Evolutionary conservation across 208 protist species (phyloP).

Genomic region (Wallacemonas rigidus): DNA sequence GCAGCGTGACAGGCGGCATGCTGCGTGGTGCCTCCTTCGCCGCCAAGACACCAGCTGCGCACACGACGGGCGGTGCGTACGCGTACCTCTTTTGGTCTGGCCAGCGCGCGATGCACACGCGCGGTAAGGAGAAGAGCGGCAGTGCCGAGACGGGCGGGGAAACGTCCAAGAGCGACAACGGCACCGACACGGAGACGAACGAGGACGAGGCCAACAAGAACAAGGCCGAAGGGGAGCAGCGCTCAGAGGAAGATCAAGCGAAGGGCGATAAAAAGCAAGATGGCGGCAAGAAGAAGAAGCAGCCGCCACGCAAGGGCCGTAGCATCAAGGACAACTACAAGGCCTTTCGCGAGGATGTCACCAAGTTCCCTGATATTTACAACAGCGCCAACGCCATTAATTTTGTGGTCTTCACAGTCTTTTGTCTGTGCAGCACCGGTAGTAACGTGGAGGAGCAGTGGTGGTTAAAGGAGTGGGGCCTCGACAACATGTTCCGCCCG

Average conservation of each 20-base stretch:
- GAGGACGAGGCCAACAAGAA: slow-evolving; percentile 22
- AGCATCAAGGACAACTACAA: slow-evolving; percentile 62
- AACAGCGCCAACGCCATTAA: slow-evolving; percentile 89
- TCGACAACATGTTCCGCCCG: slow-evolving; percentile 72
- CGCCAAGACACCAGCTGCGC: neutral
- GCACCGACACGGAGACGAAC: slow-evolving; percentile 13
- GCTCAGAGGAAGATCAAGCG: slow-evolving; percentile 16
- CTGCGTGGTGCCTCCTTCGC: neutral
- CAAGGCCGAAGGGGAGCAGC: slow-evolving; percentile 20
- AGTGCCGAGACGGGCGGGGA: neutral
- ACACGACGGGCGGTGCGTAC: neutral
- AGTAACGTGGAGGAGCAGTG: slow-evolving; percentile 81
- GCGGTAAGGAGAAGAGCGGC: slow-evolving; percentile 13
- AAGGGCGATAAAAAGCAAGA: slow-evolving; percentile 21
- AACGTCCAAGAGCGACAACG: neutral
- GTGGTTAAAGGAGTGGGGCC: slow-evolving; percentile 81
- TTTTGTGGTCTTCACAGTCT: slow-evolving; percentile 89
- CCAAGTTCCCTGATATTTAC: slow-evolving; percentile 87
- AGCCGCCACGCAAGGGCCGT: slow-evolving; percentile 23
- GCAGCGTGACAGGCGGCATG: slow-evolving; percentile 5
- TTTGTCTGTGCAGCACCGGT: slow-evolving; percentile 89
- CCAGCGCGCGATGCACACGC: slow-evolving; percentile 32
- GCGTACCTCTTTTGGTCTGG: slow-evolving; percentile 16
- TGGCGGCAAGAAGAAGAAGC: slow-evolving; percentile 28
- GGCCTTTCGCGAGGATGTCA: slow-evolving; percentile 72